Base-by-base conservation (phyloP, 305 asterid species). In the Ajuga reptans region DNA sequence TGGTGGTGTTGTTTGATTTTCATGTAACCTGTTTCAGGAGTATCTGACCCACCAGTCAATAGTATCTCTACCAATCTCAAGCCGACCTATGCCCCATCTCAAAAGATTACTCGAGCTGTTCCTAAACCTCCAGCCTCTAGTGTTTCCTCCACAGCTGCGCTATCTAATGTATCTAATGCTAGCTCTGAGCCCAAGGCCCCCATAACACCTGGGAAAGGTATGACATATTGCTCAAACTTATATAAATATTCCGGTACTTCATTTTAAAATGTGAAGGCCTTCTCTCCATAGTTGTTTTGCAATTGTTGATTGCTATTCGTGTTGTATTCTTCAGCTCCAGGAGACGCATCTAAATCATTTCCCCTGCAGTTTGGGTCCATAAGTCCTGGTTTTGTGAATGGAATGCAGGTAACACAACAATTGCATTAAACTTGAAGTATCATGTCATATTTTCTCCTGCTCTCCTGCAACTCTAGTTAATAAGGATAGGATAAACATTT, bases 361-460 rank as follows among this genome's bases (percentile, higher is more conserved):
- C 78, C 93, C 37, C 75, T 91, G 72, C 97, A 91, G 78, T 91
- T 91, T 81, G 97, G 97, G 70, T 81, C 97, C 50, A 81, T 89
- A 53, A 87, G 84, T 79, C 91, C 96, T 36, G 89, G 86, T 29
- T 55, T 81, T 60, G 76, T 87, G 87, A 91, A 84, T 64, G 95
- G 86, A 58, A 76, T 84, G 84, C 89, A 84, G 92, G 89, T 85
- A 77, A 37, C 43, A 36, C 63, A 29, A 57, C 55, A 52, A 53
- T 72, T 72, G 54, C 68, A 67, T 59, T 66, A 56, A 47, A 34
- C 51, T 59, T 27, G 4, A 55, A 56, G 41, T 65, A 17, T 55
- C 16, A 36, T 39, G n/a, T 62, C 36, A 52, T 59, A 24, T 56
- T 50, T n/a, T 55, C 37, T 53, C 47, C 46, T 15, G 36, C 33